phyloP scores from a whole-genome alignment of 108 stramenopile genomes.

The Skeletonema potamos region DNA sequence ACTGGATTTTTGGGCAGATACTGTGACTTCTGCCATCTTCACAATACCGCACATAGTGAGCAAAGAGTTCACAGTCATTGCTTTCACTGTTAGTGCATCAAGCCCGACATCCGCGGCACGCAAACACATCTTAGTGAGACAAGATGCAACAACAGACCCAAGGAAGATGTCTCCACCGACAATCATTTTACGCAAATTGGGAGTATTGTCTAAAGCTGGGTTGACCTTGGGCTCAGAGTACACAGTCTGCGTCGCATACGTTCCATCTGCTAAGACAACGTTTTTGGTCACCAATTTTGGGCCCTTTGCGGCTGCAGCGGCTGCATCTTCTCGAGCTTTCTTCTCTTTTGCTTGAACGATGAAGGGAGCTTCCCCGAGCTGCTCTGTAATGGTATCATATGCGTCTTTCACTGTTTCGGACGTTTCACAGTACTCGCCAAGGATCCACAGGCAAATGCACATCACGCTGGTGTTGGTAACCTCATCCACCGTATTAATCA shows the following conservation, averaged over 20 bases:
- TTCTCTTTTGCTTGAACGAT: conserved; percentile 62
- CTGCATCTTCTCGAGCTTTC: conserved; percentile 67
- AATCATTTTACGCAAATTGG: conserved; percentile 85
- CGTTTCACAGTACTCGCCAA: conserved; percentile 94
- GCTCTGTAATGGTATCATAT: conserved; percentile 74
- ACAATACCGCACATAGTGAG: conserved; percentile 86
- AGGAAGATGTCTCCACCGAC: conserved; percentile 93
- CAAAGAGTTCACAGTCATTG: conserved; percentile 72
- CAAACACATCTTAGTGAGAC: conserved; percentile 94
- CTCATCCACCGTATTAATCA: conserved; percentile 82
- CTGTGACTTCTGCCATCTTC: conserved; percentile 84
- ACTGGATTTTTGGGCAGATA: conserved; percentile 74
- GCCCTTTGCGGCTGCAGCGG: conserved; percentile 55
- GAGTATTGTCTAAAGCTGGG: conserved; percentile 62
- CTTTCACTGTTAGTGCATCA: conserved; percentile 59
- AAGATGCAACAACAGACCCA: conserved; percentile 82
- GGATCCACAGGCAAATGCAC: conserved; percentile 97
- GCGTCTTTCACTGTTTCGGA: conserved; percentile 71
- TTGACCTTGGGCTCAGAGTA: conserved; percentile 62
- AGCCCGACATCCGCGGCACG: conserved; percentile 57
- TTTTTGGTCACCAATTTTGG: conserved; percentile 90
- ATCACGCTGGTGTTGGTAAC: conserved; percentile 87
- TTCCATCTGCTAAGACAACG: conserved; percentile 97
- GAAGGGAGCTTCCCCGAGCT: conserved; percentile 84
- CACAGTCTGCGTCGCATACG: conserved; percentile 96